Percentiles rank a stretch among this genome's conserved stretches.
Conservation (phyloP, 2,329 filamentous ascomycete genomes). For the Colletotrichum acutatum region DNA sequence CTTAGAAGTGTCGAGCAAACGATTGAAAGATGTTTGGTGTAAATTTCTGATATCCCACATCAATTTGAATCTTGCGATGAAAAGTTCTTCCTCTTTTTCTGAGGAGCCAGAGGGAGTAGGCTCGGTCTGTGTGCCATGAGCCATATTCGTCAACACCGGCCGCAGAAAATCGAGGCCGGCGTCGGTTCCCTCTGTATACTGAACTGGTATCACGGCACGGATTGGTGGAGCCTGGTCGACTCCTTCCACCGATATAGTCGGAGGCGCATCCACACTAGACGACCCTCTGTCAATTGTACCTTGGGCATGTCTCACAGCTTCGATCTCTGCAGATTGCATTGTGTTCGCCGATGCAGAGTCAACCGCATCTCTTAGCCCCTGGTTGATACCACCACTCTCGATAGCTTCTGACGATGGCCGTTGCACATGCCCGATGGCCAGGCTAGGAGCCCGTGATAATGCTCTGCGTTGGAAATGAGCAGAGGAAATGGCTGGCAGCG, state of each 20-base stretch:
- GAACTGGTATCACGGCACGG: neutral
- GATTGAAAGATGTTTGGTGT: neutral
- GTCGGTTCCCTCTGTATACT: neutral
- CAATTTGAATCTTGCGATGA: conserved; percentile 11
- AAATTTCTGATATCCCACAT: conserved; percentile 9
- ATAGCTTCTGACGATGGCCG: too few relatives aligned
- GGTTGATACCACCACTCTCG: neutral
- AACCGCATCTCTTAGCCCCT: too few relatives aligned
- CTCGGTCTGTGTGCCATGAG: neutral
- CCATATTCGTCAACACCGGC: neutral
- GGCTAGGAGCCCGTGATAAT: neutral
- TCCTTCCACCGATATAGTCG: neutral
- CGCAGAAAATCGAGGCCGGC: too few relatives aligned
- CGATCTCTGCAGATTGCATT: neutral
- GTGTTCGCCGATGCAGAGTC: neutral
- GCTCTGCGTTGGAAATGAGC: neutral
- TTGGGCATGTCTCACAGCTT: neutral
- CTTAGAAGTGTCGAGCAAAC: neutral
- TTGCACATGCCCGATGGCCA: neutral
- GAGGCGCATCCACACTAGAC: neutral
- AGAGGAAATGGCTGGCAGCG: neutral
- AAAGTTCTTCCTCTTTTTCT: neutral
- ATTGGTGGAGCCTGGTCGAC: neutral
- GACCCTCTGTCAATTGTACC: neutral
- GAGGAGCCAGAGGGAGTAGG: neutral